These are phyloP conservation scores for Suillus luteus DNA, from an alignment of 768 basidiomycete genomes.

Conservation along the genomic window DNA sequence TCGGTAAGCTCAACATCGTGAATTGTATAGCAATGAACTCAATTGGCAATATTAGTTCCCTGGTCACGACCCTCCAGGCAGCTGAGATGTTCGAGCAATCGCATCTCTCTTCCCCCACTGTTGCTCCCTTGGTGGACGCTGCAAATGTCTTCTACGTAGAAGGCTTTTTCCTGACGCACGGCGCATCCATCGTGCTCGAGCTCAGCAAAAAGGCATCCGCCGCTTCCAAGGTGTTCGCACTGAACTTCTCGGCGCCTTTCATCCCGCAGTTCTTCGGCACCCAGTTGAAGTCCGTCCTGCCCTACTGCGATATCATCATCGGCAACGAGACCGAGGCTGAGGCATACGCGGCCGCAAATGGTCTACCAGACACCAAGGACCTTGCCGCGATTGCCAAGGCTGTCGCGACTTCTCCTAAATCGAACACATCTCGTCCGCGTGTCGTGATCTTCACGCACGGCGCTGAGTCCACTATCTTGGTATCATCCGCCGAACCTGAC, in stretches of 20 bases:
- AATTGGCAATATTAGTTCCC: conserved; percentile 54
- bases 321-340: conserved; percentile 97
- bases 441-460: conserved; percentile 93
- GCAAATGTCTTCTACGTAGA: conserved; percentile 93
- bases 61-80: conserved; percentile 87
- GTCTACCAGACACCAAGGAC: conserved; percentile 65
- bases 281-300: conserved; percentile 80
- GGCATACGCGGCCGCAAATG: conserved; percentile 76
- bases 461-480: conserved; percentile 73
- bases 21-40: conserved; percentile 1
- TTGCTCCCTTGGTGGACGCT: conserved; percentile 74
- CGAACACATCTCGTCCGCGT: conserved; percentile 74
- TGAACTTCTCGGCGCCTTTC: conserved; percentile 98
- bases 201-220: conserved; percentile 77
- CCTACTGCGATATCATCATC: conserved; percentile 87
- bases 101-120: conserved; percentile 74
- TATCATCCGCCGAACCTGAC: conserved; percentile 57
- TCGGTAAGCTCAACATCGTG: conserved; percentile 52
- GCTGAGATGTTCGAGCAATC: conserved; percentile 88
- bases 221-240: conserved; percentile 81
- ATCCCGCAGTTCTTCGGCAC: conserved; percentile 90
- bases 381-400: conserved; percentile 67
- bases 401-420: conserved; percentile 77
- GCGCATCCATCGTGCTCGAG: conserved; percentile 66
- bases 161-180: conserved; percentile 97